Base-by-base conservation (phyloP, 164 flowering plant species). In the Umbellularia californica region DNA sequence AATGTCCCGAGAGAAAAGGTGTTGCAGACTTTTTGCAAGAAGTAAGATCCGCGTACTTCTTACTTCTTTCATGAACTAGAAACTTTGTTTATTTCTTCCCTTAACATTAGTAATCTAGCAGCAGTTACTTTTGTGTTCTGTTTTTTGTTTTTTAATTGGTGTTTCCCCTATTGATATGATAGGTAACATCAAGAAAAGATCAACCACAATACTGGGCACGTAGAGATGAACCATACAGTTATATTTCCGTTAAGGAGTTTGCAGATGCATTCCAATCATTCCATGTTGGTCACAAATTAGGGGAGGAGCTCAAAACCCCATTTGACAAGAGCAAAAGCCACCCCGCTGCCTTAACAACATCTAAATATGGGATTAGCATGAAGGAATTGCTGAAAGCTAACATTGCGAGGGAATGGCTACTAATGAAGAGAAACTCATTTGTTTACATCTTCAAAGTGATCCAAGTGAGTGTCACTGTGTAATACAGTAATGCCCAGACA, bases 11-110 rank as follows among this genome's bases (percentile, higher is more conserved):
- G 22, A 86, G 92, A 55, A 91, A 89, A 79, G 95, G 90, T 0
- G 89, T 85, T 3, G 90, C 95, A 20, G 95, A 90, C 65, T 89
- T 89, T 74, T 76, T 89, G 75, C 95, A 90, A 77, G 95, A 90
- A 76, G 95, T 90, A 78, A 77, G 83, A 25, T 19, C 9, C 5
- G 17, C 19, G 14, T 28, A 28, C 11, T 20, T 67, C 47, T 67
- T 20, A 5, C 11, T n/a, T 6, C 28, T 28, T 19, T 25, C n/a
- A 17, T 19, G 17, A 25, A 33, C 6, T 30, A 12, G n/a, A 33
- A 25, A 64, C 67, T 24, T 23, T 3, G 23, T 64, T 64, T 64
- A 64, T 23, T 3, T 64, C 67, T 13, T 19, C 10, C 23, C 33
- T 30, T 67, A 1, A 10, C 10, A 13, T 67, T 3, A 28, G 22